Base-by-base conservation (phyloP, 305 asterid genomes). In the Fraxinus nigra region DNA sequence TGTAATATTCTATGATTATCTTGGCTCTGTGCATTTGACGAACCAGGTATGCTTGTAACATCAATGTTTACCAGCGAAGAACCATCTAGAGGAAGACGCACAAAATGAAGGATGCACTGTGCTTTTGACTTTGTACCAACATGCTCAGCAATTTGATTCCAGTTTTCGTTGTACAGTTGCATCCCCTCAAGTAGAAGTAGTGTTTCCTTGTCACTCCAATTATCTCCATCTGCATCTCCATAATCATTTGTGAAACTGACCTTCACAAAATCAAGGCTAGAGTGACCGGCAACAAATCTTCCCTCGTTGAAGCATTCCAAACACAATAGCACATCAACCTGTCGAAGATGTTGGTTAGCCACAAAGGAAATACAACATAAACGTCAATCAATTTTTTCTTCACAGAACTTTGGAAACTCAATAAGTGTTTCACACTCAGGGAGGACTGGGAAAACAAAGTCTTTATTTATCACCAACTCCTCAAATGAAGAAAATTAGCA, bases 101-200 rank as follows among this genome's bases (percentile, higher is more conserved):
- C 93, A 86, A 96, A 96, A 84, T 96, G 98, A 79, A 93, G 95
- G 67, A 96, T 91, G 86, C 99, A 96, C 78, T 96, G 97, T 77
- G 97, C 97, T 89, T 93, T 96, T 78, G 98, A 96, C 89, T 96
- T 96, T 16, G 99, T 83, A 56, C 97, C 98, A 28, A 96, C 98
- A 78, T 93, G 98, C 84, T 93, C 98, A 4, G 99, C 97, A 78
- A 96, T 89, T 88, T 90, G 92, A 85, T 87, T 92, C 99, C 99
- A 96, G 88, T 92, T 93, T 77, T 96, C 98, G 59, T 89, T 89
- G 77, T 89, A 85, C 73, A 88, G 90, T 87, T 93, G 98, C 92
- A 94, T 88, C 74, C 98, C 99, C 87, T 96, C 98, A 4, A 96
- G 97, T 76, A 96, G 94, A 81, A 92, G 85, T 65, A 94, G 83